These are phyloP conservation scores for Lactarius hengduanensis DNA, from an alignment of 768 basidiomycete genomes.

Conservation along the genomic window DNA sequence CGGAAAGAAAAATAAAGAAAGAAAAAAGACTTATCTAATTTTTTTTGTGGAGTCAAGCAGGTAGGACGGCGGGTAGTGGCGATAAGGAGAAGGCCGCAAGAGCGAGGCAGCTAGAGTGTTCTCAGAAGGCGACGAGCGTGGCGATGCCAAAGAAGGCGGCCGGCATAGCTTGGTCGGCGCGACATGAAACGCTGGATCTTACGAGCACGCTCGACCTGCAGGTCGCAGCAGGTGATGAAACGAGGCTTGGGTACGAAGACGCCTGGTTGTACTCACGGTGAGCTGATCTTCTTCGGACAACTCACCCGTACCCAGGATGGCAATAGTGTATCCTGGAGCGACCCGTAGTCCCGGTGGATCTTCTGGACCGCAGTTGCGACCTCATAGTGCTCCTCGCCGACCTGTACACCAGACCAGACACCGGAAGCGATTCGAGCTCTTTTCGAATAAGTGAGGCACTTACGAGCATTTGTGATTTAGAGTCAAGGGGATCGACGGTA, in stretches of 20 bases:
- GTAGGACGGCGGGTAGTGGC: too few species aligned
- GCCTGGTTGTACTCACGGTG: constrained; percentile 59
- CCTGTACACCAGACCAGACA: constrained; percentile 45
- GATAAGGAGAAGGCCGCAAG: too few species aligned
- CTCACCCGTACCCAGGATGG: constrained; percentile 99
- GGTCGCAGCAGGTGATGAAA: constrained; percentile 19
- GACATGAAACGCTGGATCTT: constrained; percentile 99
- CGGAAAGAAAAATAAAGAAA: too few species aligned
- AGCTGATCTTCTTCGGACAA: constrained; percentile 99
- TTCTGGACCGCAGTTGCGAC: constrained; percentile 97
- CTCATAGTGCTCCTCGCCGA: constrained; percentile 91
- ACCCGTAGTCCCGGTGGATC: constrained; percentile 96
- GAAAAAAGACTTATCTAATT: too few species aligned
- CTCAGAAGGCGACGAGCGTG: too few species aligned
- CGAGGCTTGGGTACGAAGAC: constrained; percentile 7
- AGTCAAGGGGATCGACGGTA: too few species aligned
- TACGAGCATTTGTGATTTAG: too few species aligned
- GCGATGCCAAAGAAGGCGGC: too few species aligned
- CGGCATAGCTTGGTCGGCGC: constrained; percentile 40
- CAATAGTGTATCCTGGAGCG: too few species aligned
- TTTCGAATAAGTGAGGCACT: too few species aligned
- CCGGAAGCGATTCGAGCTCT: constrained; percentile 1
- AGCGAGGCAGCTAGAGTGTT: too few species aligned
- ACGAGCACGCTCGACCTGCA: constrained; percentile 91
- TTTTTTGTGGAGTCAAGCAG: too few species aligned